phyloP scores from a whole-genome alignment of 306 rosid species.

The Begonia loranthoides region DNA sequence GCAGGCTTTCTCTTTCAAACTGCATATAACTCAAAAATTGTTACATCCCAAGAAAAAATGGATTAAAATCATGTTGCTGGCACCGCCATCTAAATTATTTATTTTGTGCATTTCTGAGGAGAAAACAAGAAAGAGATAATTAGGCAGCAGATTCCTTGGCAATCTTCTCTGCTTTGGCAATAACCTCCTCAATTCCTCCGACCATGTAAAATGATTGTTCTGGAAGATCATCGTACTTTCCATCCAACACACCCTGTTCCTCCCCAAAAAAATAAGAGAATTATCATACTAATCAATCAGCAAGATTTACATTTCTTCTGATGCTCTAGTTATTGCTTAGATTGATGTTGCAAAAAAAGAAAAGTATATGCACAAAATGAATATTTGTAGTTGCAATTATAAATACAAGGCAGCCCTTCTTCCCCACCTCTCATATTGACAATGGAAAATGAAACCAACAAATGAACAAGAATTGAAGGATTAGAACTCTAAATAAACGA shows the following conservation, averaged over 20 bases:
- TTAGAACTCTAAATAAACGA: background rate
- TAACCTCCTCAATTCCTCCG: conserved; percentile 91
- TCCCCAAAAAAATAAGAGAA: conserved; percentile 4
- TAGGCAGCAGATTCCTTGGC: conserved; percentile 75
- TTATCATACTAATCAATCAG: too few relatives aligned
- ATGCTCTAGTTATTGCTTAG: too few relatives aligned
- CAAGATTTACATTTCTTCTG: too few relatives aligned
- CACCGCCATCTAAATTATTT: conserved; percentile 58
- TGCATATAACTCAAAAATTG: background rate
- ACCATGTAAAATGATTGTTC: conserved; percentile 98
- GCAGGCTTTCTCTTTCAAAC: too few relatives aligned
- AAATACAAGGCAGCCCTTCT: too few relatives aligned
- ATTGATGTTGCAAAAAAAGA: too few relatives aligned
- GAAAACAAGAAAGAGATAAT: conserved; percentile 13
- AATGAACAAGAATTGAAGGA: too few relatives aligned
- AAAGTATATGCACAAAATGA: too few relatives aligned
- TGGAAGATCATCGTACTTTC: conserved; percentile 80
- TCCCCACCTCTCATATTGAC: too few relatives aligned
- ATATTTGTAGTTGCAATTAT: too few relatives aligned
- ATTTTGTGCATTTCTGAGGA: conserved; percentile 43
- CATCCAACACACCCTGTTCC: conserved; percentile 87
- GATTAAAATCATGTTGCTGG: conserved; percentile 6
- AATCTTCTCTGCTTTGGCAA: conserved; percentile 96
- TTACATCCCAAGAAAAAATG: conserved; percentile 20
- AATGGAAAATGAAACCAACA: too few relatives aligned